Base-by-base conservation (phyloP, 2,329 filamentous ascomycete genomes). In the Colletotrichum liaoningense region DNA sequence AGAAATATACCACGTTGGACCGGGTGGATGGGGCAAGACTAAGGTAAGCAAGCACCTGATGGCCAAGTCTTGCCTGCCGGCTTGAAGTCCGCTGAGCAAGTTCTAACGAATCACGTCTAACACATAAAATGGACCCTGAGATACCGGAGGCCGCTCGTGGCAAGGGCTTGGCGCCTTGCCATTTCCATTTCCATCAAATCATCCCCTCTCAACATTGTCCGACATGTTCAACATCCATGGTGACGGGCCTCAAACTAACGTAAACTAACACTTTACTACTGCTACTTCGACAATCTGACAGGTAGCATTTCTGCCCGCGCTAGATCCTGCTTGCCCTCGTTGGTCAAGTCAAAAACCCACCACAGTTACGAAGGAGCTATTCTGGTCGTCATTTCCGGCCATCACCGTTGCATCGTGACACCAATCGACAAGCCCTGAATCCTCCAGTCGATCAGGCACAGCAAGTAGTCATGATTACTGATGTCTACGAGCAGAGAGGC, bases 371-470 rank as follows among this genome's bases (percentile, higher is more conserved):
- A 49, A 11, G 19, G 35, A 28, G 24, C 30, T 26, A 16, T 42
- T 64, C 46, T 35, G 30, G 33, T 72, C 64, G 69, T 52, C 69
- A 68, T 63, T 35, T 12, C 14, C 38, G 64, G 11, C 49, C 52
- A 52, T 56, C 24, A 63, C 42, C 35, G 24, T 64, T 59, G 30
- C 54, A 69, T 64, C 54, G 42, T 52, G 42, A 38, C 58, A 63
- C 26, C 38, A 60, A 35, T 35, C 33, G 52, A 63, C 69, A 69
- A 19, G 69, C 54, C 33, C 24, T n/a, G 11, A 33, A 58, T 63
- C 33, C 24, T 49, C 26, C 24, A 54, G 22, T n/a, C n/a, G 30
- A 72, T 28, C 16, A 26, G 59, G 59, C 19, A 55, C 46, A 46
- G 22, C 14, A 8, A 30, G 24, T 12, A 11, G 26, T 19, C 24